Evolutionary conservation across 228 moss, liverwort and hornwort genomes (phyloP).

Genomic region (Sphagnum fallax): DNA sequence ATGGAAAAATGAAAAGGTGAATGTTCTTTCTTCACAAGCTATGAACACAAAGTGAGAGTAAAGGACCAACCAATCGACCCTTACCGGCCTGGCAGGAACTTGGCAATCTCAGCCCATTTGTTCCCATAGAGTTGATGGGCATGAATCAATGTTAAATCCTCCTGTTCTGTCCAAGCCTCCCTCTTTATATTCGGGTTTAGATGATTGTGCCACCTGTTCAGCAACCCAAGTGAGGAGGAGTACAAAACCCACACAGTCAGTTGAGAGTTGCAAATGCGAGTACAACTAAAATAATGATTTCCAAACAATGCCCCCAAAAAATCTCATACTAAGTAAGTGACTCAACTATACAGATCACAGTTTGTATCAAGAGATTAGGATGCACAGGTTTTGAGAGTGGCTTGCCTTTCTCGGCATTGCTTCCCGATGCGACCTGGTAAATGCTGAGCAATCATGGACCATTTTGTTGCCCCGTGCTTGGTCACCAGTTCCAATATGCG

Average conservation of each 20-base stretch:
- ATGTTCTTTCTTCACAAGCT: no score
- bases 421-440: slow-evolving; percentile 89
- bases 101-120: slow-evolving; percentile 93
- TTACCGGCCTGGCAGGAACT: slow-evolving; percentile 84
- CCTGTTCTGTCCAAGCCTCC: slow-evolving; percentile 75
- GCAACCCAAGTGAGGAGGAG: no score
- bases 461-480: slow-evolving; percentile 74
- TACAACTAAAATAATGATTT: no score
- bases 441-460: slow-evolving; percentile 85
- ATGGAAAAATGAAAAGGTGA: no score
- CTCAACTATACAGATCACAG: no score
- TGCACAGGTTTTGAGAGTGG: no score
- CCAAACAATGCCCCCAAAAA: no score
- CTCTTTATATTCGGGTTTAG: slow-evolving; percentile 80
- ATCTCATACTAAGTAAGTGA: no score
- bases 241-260: no score
- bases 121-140: slow-evolving; percentile 69
- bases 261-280: no score
- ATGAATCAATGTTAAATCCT: slow-evolving; percentile 61
- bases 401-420: slow-evolving; percentile 92
- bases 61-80: background rate
- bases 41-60: no score
- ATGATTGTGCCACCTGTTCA: slow-evolving; percentile 90
- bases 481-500: slow-evolving; percentile 77
- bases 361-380: no score